Conservation (phyloP, 1,284 basidiomycete genomes). For the Irpex rosettiformis region DNA sequence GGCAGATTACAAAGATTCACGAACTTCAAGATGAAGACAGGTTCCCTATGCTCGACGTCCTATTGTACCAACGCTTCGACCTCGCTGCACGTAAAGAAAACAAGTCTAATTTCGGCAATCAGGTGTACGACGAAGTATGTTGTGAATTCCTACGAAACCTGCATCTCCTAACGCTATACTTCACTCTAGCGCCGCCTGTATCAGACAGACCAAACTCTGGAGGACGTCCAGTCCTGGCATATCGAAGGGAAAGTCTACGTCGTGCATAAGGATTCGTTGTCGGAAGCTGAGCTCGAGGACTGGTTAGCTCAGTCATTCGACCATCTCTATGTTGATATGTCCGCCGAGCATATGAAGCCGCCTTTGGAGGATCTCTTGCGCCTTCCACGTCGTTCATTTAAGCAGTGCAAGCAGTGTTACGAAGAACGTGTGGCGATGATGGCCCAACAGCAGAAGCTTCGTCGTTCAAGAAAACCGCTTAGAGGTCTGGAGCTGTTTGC, state of each 20-base stretch:
- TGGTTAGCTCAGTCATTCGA: slow-evolving; percentile 47
- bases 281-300: slow-evolving; percentile 32
- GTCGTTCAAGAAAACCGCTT: slow-evolving; percentile 38
- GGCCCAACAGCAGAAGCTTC: slow-evolving; percentile 27
- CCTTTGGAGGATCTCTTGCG: slow-evolving; percentile 26
- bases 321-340: slow-evolving; percentile 50
- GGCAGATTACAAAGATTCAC: slow-evolving; percentile 45
- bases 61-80: slow-evolving; percentile 40
- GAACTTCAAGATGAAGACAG: slow-evolving; percentile 19
- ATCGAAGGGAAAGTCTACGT: slow-evolving; percentile 40
- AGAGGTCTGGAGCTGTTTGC: slow-evolving; percentile 61
- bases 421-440: slow-evolving; percentile 28
- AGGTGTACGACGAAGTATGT: slow-evolving; percentile 29
- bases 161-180: neutral
- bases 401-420: slow-evolving; percentile 36
- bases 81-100: slow-evolving; percentile 19
- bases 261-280: slow-evolving; percentile 19
- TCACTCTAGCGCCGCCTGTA: slow-evolving; percentile 43
- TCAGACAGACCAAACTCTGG: slow-evolving; percentile 25
- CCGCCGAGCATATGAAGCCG: neutral
- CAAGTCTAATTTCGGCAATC: slow-evolving; percentile 13
- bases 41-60: slow-evolving; percentile 32
- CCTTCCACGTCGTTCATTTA: slow-evolving; percentile 30
- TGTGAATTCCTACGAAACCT: neutral
- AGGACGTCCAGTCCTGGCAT: slow-evolving; percentile 29